phyloP scores from a whole-genome alignment of 208 protist species.

The Histomonas meleagridis region DNA sequence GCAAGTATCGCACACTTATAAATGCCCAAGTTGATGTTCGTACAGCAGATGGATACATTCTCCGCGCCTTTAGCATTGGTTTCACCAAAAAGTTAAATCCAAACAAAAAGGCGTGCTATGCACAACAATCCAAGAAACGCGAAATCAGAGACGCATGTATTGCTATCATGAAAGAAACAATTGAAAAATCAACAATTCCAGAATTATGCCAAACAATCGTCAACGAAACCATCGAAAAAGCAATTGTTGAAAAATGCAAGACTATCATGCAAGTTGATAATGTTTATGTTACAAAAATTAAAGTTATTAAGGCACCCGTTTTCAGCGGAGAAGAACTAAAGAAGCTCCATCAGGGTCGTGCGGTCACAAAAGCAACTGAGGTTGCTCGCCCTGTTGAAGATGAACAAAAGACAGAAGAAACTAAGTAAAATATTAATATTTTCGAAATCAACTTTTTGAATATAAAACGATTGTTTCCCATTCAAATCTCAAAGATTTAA shows the following conservation, averaged over 20 bases:
- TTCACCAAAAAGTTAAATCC: slow-evolving; percentile 87
- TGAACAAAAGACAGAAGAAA: too few species aligned
- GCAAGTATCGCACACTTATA: slow-evolving; percentile 96
- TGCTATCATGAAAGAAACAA: not conserved
- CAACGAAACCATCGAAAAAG: not conserved
- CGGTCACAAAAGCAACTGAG: too few species aligned
- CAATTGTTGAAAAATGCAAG: not conserved
- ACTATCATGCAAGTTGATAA: not conserved
- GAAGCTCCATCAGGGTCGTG: too few species aligned
- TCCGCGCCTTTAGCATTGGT: slow-evolving; percentile 85
- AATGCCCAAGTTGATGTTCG: slow-evolving; percentile 74
- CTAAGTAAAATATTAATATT: too few species aligned
- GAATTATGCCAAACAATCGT: not conserved
- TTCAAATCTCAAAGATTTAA: too few species aligned
- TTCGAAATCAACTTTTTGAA: too few species aligned
- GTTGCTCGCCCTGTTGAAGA: too few species aligned
- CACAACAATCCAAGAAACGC: slow-evolving; percentile 57
- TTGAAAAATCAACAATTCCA: not conserved
- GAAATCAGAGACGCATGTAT: not conserved
- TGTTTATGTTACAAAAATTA: slow-evolving; percentile 14
- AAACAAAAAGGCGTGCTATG: slow-evolving; percentile 85
- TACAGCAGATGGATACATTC: slow-evolving; percentile 82
- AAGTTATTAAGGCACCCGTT: slow-evolving; percentile 16
- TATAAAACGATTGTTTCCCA: too few species aligned
- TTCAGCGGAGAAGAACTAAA: not conserved